Base-by-base conservation (phyloP, 495 filamentous ascomycete genomes). In the Neurospora tetraspora region DNA sequence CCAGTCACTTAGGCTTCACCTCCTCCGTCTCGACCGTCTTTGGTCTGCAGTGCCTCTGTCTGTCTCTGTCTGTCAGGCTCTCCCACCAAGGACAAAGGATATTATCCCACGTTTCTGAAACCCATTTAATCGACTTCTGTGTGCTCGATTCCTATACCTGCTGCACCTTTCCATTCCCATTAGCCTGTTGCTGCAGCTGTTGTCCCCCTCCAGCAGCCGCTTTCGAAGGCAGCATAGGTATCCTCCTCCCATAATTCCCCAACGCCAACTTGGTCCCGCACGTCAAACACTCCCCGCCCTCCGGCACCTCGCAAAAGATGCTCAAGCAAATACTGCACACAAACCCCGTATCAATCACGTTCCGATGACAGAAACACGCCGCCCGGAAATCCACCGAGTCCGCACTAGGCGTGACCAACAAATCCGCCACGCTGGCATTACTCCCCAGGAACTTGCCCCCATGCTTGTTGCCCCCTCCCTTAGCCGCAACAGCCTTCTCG, bases 251-350 rank as follows among this genome's bases (percentile, higher is more conserved):
- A 75, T 93, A 94, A 70, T 90, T 88, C 0, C 91, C 91, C 53
- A 95, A 84, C 69, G 91, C 88, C 59, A 99, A 85, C 77, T 90
- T 88, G 39, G 93, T 96, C 31, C 92, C 93, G 82, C 96, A 99
- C n/a, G 96, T 97, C 71, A 96, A 84, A 79, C 96, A 99, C 69
- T 90, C 85, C 27, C 89, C 90, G 18, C 85, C 88, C 9, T 76
- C 71, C 18, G 83, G 83, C 12, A 83, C 80, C 72, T 83, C 77
- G 78, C 84, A 86, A 75, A 86, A 86, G 73, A 85, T 99, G 81
- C 93, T 96, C 75, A 99, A 84, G 79, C 96, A 99, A 72, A 99
- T 92, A 59, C 92, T 95, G 84, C 96, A 99, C 59, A 99, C 96
- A 78, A 91, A 99, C 12, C 93, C 96, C 36, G 96, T 88, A 83